A percentile compares a stretch with the other conserved stretches of the same genome.
Conservation (phyloP, 305 asterid genomes). For the Stenogyne calaminthoides region DNA sequence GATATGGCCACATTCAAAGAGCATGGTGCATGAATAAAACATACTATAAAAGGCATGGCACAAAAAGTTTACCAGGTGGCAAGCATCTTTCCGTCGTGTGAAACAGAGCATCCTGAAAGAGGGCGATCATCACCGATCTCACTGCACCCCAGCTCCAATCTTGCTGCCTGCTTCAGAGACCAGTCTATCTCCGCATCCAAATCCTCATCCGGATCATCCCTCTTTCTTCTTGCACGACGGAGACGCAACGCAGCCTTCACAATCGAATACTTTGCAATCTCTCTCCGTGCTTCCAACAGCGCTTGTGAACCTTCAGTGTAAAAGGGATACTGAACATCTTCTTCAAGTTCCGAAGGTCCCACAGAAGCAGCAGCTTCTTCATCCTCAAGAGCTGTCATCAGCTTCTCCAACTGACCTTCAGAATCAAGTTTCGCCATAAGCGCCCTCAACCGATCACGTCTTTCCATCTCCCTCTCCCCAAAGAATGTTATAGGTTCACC, state of each 20-base stretch:
- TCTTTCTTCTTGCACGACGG: constrained; percentile 74
- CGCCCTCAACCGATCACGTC: constrained; percentile 75
- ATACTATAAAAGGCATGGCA: constrained; percentile 8
- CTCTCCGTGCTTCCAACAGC: constrained; percentile 63
- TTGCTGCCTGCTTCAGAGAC: constrained; percentile 73
- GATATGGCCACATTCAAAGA: not conserved
- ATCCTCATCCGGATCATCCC: constrained; percentile 97
- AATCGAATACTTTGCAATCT: constrained; percentile 75
- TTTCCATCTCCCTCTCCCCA: constrained; percentile 94
- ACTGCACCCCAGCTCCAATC: constrained; percentile 63
- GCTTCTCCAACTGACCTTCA: constrained; percentile 83
- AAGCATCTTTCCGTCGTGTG: constrained; percentile 79
- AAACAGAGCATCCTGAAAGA: constrained; percentile 86
- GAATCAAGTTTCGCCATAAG: constrained; percentile 85
- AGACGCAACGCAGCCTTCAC: constrained; percentile 79
- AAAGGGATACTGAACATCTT: constrained; percentile 87
- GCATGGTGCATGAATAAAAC: not conserved
- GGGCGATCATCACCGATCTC: constrained; percentile 95
- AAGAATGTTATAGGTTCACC: constrained; percentile 91
- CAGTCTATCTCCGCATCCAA: constrained; percentile 90
- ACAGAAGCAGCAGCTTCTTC: constrained; percentile 67
- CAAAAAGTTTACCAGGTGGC: constrained; percentile 81
- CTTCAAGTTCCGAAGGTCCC: constrained; percentile 53
- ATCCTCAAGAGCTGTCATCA: constrained; percentile 96
- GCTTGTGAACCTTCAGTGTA: constrained; percentile 82